Evolutionary conservation across 176 grass and related monocot genomes (phyloP), one percentile per base, ranked within the genome.

Genomic region (Paspalum vaginatum): DNA sequence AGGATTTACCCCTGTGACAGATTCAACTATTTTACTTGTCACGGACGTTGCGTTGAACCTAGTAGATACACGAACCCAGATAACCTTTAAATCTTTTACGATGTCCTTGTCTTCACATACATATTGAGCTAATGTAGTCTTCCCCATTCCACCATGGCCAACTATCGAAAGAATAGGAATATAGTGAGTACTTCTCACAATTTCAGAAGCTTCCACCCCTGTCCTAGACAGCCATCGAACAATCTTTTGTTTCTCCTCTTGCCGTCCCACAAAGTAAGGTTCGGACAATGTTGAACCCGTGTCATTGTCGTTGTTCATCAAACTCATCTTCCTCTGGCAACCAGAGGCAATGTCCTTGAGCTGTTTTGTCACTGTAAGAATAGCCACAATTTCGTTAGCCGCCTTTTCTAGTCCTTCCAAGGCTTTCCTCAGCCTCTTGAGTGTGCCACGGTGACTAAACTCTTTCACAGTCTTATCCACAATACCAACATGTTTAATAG

Each of bases 71-170:
- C 5, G 10, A 0, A 62, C 20, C 76, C 70, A 88, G 4, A 91
- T 88, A 11, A 72, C 42, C 46, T 65, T 20, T 1, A 88, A 91
- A 17, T 81, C 11, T 0, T 25, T 20, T 0, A 7, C 11, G 3
- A 72, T 16, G 9, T 47, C 37, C 0, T 25, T 39, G 1, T 84
- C 7, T 39, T 84, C 11, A 11, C 54, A 81, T 24, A 77, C 14
- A 15, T 47, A 4, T 5, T 91, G 89, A 17, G 84, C 89, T 11
- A 91, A 74, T n/a, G 89, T 91, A 51, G 85, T 91, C 42, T 91
- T 91, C 46, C 89, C 85, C 46, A 91, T 63, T 9, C 85, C 89
- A 59, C 85, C 77, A 22, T 66, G 53, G 12, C 89, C 89, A 44
- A 91, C 37, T 15, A 90, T 0, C 0, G 79, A 25, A 48, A 90